phyloP scores from a whole-genome alignment of 2,329 filamentous ascomycete species.

The Fusarium coicis region DNA sequence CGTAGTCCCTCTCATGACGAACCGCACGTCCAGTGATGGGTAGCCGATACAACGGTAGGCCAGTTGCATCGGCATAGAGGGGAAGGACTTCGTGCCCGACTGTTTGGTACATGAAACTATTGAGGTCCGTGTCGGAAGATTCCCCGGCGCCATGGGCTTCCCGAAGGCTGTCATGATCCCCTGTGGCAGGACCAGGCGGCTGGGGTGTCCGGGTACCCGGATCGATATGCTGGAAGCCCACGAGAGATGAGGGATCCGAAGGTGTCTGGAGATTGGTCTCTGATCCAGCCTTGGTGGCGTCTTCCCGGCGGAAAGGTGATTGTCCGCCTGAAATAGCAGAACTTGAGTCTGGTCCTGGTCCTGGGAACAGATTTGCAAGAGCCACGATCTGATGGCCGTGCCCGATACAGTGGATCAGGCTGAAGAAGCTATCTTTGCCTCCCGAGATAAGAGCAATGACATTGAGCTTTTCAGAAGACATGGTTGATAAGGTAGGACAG shows the following conservation, averaged over 20 bases:
- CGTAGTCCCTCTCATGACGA: constrained; percentile 78
- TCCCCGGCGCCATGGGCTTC: constrained; percentile 17
- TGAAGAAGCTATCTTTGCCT: constrained; percentile 97
- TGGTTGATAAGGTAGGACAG: constrained; percentile 36
- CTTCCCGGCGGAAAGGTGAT: constrained; percentile 19
- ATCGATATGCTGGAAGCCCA: constrained; percentile 38
- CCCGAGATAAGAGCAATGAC: constrained; percentile 95
- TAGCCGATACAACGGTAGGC: constrained; percentile 84
- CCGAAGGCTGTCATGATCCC: constrained; percentile 10
- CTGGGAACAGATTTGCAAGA: constrained; percentile 83
- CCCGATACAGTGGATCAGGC: constrained; percentile 86
- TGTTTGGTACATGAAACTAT: constrained; percentile 99
- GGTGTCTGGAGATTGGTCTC: constrained; percentile 2
- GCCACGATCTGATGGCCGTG: constrained; percentile 89
- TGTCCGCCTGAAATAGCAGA: constrained; percentile 13
- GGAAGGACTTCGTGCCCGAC: constrained; percentile 90
- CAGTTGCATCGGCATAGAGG: constrained; percentile 82
- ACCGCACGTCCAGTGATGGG: constrained; percentile 78
- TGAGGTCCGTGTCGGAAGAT: constrained; percentile 67
- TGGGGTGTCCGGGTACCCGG: constrained; percentile 35
- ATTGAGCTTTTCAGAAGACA: constrained; percentile 65
- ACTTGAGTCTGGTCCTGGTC: constrained; percentile 12
- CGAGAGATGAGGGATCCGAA: constrained; percentile 23
- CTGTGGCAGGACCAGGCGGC: constrained; percentile 1
- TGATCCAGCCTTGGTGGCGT: constrained; percentile 22